Percentiles rank a stretch among this genome's conserved stretches.
phyloP scores from a whole-genome alignment of 352 stramenopile genomes.

The Ophiocytium majus region DNA sequence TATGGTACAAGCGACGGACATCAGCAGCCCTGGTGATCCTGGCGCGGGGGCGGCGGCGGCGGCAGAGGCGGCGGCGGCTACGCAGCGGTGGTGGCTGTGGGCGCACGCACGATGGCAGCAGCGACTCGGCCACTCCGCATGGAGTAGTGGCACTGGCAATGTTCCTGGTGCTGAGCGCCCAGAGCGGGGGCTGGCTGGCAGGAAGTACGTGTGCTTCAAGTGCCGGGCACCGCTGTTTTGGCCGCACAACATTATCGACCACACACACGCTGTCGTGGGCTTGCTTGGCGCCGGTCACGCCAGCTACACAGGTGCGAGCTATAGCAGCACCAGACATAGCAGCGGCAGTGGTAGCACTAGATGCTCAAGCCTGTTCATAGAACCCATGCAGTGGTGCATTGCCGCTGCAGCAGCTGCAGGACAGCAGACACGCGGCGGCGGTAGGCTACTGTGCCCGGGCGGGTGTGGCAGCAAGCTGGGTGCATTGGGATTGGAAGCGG shows the following conservation, averaged over 20 bases:
- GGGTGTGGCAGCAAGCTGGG: neutral
- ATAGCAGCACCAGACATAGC: conserved; percentile 6
- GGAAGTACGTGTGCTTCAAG: neutral
- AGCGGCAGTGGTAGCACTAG: no score
- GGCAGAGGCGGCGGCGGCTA: neutral
- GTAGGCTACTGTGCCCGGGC: neutral
- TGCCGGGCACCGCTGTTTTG: neutral
- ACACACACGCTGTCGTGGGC: neutral
- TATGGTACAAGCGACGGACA: neutral
- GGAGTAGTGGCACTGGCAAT: neutral
- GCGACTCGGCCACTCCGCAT: neutral
- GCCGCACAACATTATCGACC: neutral
- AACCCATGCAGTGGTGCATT: neutral
- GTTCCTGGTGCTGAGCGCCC: no score
- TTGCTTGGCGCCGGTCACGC: neutral
- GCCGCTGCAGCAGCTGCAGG: no score
- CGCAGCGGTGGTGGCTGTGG: neutral
- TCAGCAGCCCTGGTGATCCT: no score
- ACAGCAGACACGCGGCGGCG: neutral
- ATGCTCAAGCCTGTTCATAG: neutral
- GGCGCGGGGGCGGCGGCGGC: no score
- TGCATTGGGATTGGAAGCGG: neutral
- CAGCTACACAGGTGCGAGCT: neutral
- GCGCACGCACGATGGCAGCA: neutral
- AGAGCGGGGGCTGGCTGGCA: no score